Base-by-base conservation (phyloP, 2,329 filamentous ascomycete species). In the Fusarium tjaetaba region DNA sequence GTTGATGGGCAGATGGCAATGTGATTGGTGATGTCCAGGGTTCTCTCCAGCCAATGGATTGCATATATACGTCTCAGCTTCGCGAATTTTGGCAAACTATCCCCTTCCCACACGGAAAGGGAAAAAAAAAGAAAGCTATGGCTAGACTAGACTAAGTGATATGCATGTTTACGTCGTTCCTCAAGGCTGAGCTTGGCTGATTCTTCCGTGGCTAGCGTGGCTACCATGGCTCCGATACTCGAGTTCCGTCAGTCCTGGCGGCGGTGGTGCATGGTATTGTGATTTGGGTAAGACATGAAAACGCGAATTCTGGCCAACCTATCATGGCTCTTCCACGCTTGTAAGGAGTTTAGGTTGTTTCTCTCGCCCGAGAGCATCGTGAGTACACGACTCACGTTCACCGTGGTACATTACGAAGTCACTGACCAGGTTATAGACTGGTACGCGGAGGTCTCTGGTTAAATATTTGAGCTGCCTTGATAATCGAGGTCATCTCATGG, bases 271-370 rank as follows among this genome's bases (percentile, higher is more conserved):
- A 32, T 11, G 18, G 4, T 1, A 11, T 22, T 22, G n/a, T 52
- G n/a, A 7, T 20, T 36, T 36, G 1, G 0, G 4, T 20, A 0
- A 26, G 4, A 11, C n/a, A 32, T 22, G 2, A 0, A 38, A 48
- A 48, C 32, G 24, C 39, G 46, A 53, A 65, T 41, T 65, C 1
- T 53, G 57, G 57, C 46, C 18, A 11, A 1, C 24, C 34, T 11
- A 60, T 53, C 36, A 18, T 41, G 15, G 1, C 28, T 30, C 4
- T 13, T n/a, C 15, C 10, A 30, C 8, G 2, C 20, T 8, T 15
- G 0, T 20, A 20, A 3, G 8, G 11, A 32, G 9, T 7, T 11
- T 15, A 4, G 20, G 6, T 16, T 11, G 26, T 15, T 28, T 20
- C 11, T 36, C 15, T 36, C 7, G 15, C 34, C 15, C 34, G 34